Conservation (phyloP, 1,139 yeast genomes). For the Suhomyces taliae region DNA sequence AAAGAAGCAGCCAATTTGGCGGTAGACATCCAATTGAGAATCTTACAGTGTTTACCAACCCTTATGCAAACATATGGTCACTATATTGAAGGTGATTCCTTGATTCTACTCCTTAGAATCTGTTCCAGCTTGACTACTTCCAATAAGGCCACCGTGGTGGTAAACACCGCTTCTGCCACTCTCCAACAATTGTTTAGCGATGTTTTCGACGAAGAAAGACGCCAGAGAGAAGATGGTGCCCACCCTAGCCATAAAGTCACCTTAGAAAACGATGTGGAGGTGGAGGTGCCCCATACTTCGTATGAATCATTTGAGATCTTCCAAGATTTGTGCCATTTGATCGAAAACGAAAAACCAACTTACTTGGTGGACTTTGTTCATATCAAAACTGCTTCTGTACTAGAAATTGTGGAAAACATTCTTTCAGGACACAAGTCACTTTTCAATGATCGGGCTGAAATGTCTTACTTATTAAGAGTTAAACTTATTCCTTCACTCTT, state of each 20-base stretch:
- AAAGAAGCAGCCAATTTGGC: constrained; percentile 75
- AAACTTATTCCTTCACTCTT: constrained; percentile 74
- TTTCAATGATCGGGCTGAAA: constrained; percentile 61
- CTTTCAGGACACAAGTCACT: constrained; percentile 53
- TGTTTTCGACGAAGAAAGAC: constrained; percentile 54
- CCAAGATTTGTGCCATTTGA: constrained; percentile 66
- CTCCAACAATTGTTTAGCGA: constrained; percentile 79
- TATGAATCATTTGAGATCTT: constrained; percentile 71
- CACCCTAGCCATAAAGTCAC: constrained; percentile 27
- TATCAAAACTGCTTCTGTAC: constrained; percentile 66
- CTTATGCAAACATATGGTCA: constrained; percentile 63
- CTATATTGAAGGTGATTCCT: constrained; percentile 53
- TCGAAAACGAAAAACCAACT: constrained; percentile 57
- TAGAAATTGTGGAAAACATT: constrained; percentile 78
- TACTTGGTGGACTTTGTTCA: constrained; percentile 46
- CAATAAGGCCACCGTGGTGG: constrained; percentile 72
- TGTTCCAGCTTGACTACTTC: constrained; percentile 72
- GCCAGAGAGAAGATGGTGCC: constrained; percentile 12
- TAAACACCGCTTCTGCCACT: constrained; percentile 93
- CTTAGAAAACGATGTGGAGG: constrained; percentile 44
- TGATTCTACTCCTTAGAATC: constrained; percentile 62
- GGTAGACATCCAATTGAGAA: constrained; percentile 79
- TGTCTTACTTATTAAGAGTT: constrained; percentile 62
- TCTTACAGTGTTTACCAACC: constrained; percentile 81
- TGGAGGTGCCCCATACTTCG: constrained; percentile 52